Conservation (phyloP, 768 basidiomycete genomes). For the Suillus discolor region DNA sequence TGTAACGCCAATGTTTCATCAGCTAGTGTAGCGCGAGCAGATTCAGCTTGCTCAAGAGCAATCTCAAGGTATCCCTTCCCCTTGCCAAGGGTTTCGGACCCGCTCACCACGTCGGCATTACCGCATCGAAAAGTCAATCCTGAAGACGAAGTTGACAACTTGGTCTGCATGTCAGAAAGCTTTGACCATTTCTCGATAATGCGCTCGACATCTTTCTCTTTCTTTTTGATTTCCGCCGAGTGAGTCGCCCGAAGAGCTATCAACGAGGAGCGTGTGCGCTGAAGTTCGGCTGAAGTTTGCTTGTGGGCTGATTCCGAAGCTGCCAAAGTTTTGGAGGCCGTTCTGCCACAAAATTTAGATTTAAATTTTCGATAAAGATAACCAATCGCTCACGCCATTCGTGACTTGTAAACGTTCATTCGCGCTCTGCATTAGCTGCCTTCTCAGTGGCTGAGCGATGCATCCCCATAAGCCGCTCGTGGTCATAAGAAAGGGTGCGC, state of each 20-base stretch:
- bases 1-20: conserved; percentile 69
- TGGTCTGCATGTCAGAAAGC: conserved; percentile 67
- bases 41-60: conserved; percentile 75
- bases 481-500: conserved; percentile 78
- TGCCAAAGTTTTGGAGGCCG: conserved; percentile 55
- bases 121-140: conserved; percentile 54
- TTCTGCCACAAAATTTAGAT: conserved; percentile 34
- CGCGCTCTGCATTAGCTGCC: conserved; percentile 76
- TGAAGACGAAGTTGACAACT: conserved; percentile 48
- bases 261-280: conserved; percentile 67
- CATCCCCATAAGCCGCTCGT: conserved; percentile 73
- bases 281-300: conserved; percentile 67
- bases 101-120: conserved; percentile 51
- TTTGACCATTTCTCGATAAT: conserved; percentile 77
- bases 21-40: conserved; percentile 57
- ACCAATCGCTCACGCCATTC: conserved; percentile 58
- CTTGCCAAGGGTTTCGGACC: conserved; percentile 47
- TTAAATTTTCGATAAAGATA: background rate
- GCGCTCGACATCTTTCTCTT: conserved; percentile 78
- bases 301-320: conserved; percentile 68
- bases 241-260: conserved; percentile 72
- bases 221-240: conserved; percentile 74
- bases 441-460: conserved; percentile 59
- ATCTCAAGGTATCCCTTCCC: conserved; percentile 61
- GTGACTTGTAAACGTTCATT: conserved; percentile 74